Base-by-base conservation (phyloP, 176 grass and related monocot species). In the Carex littledalei region DNA sequence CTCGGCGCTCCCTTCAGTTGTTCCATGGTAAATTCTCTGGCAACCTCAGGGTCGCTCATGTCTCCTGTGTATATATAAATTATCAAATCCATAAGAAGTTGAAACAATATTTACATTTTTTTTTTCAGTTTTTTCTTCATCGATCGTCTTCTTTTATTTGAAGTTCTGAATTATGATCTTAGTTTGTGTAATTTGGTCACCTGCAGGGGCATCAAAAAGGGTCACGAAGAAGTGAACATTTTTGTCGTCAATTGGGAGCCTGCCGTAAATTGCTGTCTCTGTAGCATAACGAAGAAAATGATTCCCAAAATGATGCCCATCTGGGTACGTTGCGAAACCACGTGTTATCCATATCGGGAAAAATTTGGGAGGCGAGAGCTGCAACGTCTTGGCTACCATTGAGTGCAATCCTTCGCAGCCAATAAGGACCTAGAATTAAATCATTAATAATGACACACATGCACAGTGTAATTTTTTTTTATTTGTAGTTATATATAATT, bases 391-490 rank as follows among this genome's bases (percentile, higher is more conserved):
- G 18, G 79, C 84, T 39, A 91, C 17, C 24, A 84, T n/a, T 18
- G 89, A 91, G 18, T 91, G 62, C 10, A 29, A 83, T 81, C 89
- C 84, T 18, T 91, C 86, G 50, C 86, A 88, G 5, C 86, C 89
- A 41, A 88, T 80, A 39, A 91, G 14, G 62, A 91, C 65, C 89
- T 86, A 43, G 37, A 54, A 10, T 31, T 24, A 24, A 24, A 24
- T 24, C 24, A 24, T 24, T 81, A 16, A 75, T 18, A 70, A 31
- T 75, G 18, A 76, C 10, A 76, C 67, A 74, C 10, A 76, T 24
- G 24, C 52, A 62, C 52, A 61, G 6, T 61, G 81, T 35, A 63
- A 43, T 20, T 18, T 68, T 3, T 18, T 39, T 39, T 39, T 39
- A 39, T 39, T 39, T 39, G 1, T 6, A 50, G 32, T 18, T 41